Base-by-base conservation (phyloP, 108 stramenopile genomes). In the Epithemia pelagica region DNA sequence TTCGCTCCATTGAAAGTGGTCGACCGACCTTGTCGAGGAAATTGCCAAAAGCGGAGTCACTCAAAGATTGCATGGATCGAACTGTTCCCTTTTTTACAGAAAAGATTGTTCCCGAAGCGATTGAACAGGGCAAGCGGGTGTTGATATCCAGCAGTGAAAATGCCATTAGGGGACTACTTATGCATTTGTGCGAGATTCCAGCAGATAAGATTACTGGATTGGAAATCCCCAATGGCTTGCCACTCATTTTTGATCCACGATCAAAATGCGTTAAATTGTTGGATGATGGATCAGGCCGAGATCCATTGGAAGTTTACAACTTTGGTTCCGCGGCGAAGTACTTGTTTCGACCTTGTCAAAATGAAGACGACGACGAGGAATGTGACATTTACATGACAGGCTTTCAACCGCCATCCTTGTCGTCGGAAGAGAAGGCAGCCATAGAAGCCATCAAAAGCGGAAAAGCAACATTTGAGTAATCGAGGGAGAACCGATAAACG, bases 161-260 rank as follows among this genome's bases (percentile, higher is more conserved):
- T 83, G 94, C 96, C n/a, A 95, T 99, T 58, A 91, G 99, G 55
- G 99, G 97, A 0, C 75, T 99, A 2, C 76, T 98, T 15, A 98
- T 98, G 95, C 92, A 98, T 73, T 75, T 99, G 2, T 98, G 97
- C 66, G 95, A 91, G 29, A 98, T 99, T 33, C 91, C 96, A 15
- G 89, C 89, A 30, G 95, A 96, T 0, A 88, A 91, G 54, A 96
- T 99, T 60, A 78, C 86, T 0, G 92, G 78, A 5, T 69, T 99
- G 22, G 91, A 99, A 72, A 94, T 99, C 58, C 98, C 98, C 0
- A 99, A 97, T 52, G 96, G 97, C n/a, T 64, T 97, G 0, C 97
- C 97, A n/a, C 70, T 97, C 0, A 83, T 96, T 67, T 97, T 82
- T 72, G 91, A 98, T 64, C 67, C 87, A 21, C 76, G 76, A 58